phyloP scores from a whole-genome alignment of 495 filamentous ascomycete species.

The Aspergillus cavernicola region DNA sequence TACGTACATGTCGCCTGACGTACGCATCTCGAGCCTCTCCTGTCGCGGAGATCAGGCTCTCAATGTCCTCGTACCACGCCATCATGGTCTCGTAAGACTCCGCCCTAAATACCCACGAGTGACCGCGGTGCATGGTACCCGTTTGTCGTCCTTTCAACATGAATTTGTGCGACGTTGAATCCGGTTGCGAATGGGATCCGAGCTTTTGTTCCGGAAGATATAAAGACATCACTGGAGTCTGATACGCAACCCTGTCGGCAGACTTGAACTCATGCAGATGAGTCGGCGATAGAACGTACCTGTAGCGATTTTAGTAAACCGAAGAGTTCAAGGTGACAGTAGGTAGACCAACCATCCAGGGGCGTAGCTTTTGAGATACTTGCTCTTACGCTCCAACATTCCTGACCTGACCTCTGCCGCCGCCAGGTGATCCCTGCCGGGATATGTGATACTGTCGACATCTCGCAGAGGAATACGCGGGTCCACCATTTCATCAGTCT shows the following conservation, averaged over 20 bases:
- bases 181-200: constrained; percentile 81
- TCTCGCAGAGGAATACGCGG: constrained; percentile 74
- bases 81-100: constrained; percentile 96
- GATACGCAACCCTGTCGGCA: constrained; percentile 64
- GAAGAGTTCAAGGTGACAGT: background rate
- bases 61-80: constrained; percentile 93
- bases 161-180: constrained; percentile 94
- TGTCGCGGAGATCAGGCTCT: constrained; percentile 78
- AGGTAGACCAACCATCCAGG: constrained; percentile 74
- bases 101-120: constrained; percentile 96
- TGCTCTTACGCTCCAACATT: constrained; percentile 94
- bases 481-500: constrained; percentile 84
- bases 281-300: constrained; percentile 95
- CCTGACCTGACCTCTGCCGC: constrained; percentile 84
- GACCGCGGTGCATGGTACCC: constrained; percentile 87
- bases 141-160: constrained; percentile 95
- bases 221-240: constrained; percentile 89
- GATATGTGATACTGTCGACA: constrained; percentile 83
- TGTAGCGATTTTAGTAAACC: constrained; percentile 38
- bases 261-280: constrained; percentile 98
- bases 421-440: constrained; percentile 84
- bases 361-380: constrained; percentile 97
- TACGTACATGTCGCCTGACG: constrained; percentile 72
- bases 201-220: constrained; percentile 93
- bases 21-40: constrained; percentile 86